phyloP scores from a whole-genome alignment of 345 rosid genomes.

The Barbarea vulgaris region DNA sequence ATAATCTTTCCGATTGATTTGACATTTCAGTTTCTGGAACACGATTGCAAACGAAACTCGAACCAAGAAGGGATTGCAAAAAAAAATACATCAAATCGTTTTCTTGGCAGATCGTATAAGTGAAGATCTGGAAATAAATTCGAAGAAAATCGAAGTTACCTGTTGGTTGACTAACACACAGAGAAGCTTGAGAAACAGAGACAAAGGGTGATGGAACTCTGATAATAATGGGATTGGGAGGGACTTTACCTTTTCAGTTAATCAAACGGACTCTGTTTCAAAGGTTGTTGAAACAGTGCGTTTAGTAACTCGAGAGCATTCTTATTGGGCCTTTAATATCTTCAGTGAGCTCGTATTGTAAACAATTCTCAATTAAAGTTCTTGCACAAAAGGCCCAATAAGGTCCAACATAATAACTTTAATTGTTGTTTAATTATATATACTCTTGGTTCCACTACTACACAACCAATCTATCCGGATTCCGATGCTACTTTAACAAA shows the following conservation, averaged over 20 bases:
- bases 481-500: neutral
- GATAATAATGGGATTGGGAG: conserved; percentile 14
- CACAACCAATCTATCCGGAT: no score
- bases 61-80: neutral
- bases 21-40: neutral
- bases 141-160: conserved; percentile 20
- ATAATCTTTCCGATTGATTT: neutral
- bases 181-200: conserved; percentile 23
- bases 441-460: no score
- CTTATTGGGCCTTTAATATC: neutral
- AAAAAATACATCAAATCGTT: neutral
- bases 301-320: no score
- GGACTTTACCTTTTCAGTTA: conserved; percentile 4
- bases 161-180: conserved; percentile 22
- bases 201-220: conserved; percentile 11
- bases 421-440: neutral
- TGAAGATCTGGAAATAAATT: neutral
- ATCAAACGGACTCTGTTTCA: conserved; percentile 2
- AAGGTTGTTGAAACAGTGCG: neutral
- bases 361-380: neutral
- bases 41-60: neutral
- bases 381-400: neutral
- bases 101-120: neutral
- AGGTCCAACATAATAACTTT: neutral
- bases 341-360: neutral